A percentile compares a stretch with the other conserved stretches of the same genome.
Evolutionary conservation across 2,329 filamentous ascomycete species (phyloP).

Genomic region (Beauveria rudraprayagi): DNA sequence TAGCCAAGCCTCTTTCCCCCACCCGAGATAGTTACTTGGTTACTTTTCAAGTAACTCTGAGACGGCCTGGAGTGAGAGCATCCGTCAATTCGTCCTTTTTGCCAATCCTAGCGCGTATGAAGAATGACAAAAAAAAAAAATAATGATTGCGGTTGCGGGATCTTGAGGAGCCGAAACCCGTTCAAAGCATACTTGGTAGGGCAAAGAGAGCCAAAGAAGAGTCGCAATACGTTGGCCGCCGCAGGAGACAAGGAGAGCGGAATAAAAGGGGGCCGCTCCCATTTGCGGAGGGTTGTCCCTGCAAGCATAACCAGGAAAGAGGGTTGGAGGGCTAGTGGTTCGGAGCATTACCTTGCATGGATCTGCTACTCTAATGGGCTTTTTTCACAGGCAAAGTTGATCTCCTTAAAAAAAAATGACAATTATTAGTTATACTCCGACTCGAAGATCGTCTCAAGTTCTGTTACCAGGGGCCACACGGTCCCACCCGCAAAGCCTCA

Average conservation of each 20-base stretch:
- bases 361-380: conserved; percentile 37
- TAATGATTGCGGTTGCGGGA: too few relatives aligned
- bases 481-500: not conserved
- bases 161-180: too few relatives aligned
- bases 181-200: too few relatives aligned
- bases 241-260: not conserved
- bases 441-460: conserved; percentile 23
- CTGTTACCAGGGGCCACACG: conserved; percentile 8
- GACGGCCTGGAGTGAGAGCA: not conserved
- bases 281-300: not conserved
- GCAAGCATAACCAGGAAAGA: not conserved
- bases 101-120: too few relatives aligned
- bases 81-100: too few relatives aligned
- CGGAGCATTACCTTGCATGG: conserved; percentile 20
- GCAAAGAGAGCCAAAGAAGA: too few relatives aligned
- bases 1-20: conserved; percentile 1
- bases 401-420: conserved; percentile 15
- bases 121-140: too few relatives aligned
- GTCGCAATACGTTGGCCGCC: too few relatives aligned
- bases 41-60: not conserved
- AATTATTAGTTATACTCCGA: conserved; percentile 13
- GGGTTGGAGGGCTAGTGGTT: not conserved
- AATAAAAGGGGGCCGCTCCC: not conserved
- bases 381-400: conserved; percentile 28
- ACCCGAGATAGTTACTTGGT: not conserved